Conservation (phyloP, 495 filamentous ascomycete genomes). For the Aspergillus ellipticus region DNA sequence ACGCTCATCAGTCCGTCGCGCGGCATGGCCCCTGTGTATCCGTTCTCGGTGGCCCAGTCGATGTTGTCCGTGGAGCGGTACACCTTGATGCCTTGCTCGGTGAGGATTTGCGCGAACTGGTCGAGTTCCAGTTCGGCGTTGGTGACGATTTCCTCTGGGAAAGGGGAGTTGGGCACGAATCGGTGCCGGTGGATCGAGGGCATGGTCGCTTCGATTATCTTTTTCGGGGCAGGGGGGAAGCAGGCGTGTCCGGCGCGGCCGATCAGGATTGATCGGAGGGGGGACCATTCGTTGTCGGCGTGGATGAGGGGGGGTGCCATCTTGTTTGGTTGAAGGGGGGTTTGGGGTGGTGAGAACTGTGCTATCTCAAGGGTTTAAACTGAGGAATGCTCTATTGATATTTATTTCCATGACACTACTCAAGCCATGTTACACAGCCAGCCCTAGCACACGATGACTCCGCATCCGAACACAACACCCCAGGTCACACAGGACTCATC, state of each 20-base stretch:
- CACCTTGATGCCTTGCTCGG: slow-evolving; percentile 14
- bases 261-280: slow-evolving; percentile 14
- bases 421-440: too few species aligned
- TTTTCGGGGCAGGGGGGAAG: slow-evolving; percentile 12
- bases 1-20: slow-evolving; percentile 22
- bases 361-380: too few species aligned
- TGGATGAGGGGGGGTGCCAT: not conserved
- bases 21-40: slow-evolving; percentile 22
- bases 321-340: not conserved
- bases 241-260: slow-evolving; percentile 14
- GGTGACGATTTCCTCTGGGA: slow-evolving; percentile 9
- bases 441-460: too few species aligned
- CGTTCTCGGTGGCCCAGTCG: slow-evolving; percentile 13
- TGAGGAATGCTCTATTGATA: too few species aligned
- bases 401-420: too few species aligned
- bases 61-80: slow-evolving; percentile 13
- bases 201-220: slow-evolving; percentile 21
- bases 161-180: slow-evolving; percentile 14
- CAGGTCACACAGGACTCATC: not conserved
- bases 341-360: not conserved
- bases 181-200: slow-evolving; percentile 1
- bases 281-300: slow-evolving; percentile 18
- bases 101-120: slow-evolving; percentile 14
- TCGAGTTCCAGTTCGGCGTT: slow-evolving; percentile 20
- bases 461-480: too few species aligned